A percentile compares a stretch with the other conserved stretches of the same genome.
Evolutionary conservation across 805 yeast species (phyloP).

Genomic region (Kuraishia ogatae): DNA sequence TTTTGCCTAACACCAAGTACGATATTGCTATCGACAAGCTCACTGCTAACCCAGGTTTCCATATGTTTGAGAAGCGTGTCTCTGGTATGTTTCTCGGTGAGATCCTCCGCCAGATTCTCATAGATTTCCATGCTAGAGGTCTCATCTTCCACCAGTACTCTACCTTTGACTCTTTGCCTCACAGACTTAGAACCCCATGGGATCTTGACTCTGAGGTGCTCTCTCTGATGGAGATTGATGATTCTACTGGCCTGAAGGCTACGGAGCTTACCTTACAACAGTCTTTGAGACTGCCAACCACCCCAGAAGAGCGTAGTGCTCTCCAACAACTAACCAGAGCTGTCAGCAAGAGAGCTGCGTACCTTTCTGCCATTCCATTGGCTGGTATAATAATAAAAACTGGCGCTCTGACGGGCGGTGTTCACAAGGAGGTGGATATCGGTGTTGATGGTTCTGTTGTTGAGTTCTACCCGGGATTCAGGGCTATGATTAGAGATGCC

Average conservation of each 20-base stretch:
- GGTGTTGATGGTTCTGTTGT: slow-evolving; percentile 96
- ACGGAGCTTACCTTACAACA: slow-evolving; percentile 63
- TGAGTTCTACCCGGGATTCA: slow-evolving; percentile 88
- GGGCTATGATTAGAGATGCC: slow-evolving; percentile 73
- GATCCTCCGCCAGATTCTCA: slow-evolving; percentile 62
- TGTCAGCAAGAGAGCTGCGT: slow-evolving; percentile 84
- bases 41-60: slow-evolving; percentile 80
- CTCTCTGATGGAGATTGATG: slow-evolving; percentile 81
- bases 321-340: slow-evolving; percentile 71
- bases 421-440: slow-evolving; percentile 72
- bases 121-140: slow-evolving; percentile 55
- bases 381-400: slow-evolving; percentile 72
- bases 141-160: slow-evolving; percentile 50
- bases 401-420: slow-evolving; percentile 48
- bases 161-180: slow-evolving; percentile 35
- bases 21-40: slow-evolving; percentile 63
- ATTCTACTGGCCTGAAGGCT: slow-evolving; percentile 59
- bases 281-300: slow-evolving; percentile 60
- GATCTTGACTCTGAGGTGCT: slow-evolving; percentile 75
- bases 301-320: slow-evolving; percentile 60
- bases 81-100: slow-evolving; percentile 94
- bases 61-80: slow-evolving; percentile 87
- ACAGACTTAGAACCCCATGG: slow-evolving; percentile 70
- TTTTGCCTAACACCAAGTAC: slow-evolving; percentile 71
- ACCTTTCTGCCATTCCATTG: slow-evolving; percentile 78